phyloP scores from a whole-genome alignment of 208 protist species.

The Trypanosoma melophagium region DNA sequence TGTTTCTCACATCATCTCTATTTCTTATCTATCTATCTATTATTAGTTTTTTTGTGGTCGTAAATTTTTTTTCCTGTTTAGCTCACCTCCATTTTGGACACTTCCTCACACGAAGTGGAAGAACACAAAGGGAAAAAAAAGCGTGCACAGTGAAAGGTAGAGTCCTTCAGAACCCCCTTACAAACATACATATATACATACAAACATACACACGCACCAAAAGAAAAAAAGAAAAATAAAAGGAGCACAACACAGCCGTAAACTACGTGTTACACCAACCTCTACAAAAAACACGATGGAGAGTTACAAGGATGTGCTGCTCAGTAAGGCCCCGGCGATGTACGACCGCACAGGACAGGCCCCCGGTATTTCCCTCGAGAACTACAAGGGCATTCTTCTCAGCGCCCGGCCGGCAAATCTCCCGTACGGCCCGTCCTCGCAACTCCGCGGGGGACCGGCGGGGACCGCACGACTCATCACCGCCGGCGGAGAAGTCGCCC shows the following conservation, averaged over 20 bases:
- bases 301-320: conserved; percentile 88
- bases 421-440: conserved; percentile 8
- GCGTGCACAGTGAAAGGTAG: neutral
- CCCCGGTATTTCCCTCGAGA: conserved; percentile 69
- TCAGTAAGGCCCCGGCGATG: conserved; percentile 84
- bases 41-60: too few species aligned
- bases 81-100: neutral
- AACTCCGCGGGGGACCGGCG: conserved; percentile 20
- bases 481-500: conserved; percentile 5
- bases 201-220: too few species aligned
- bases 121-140: neutral
- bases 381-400: conserved; percentile 92
- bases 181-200: too few species aligned
- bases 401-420: conserved; percentile 71
- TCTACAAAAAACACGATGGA: conserved; percentile 45
- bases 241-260: too few species aligned
- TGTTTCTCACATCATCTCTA: too few species aligned
- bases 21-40: too few species aligned
- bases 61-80: conserved; percentile 4
- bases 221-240: neutral
- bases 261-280: too few species aligned
- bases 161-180: too few species aligned
- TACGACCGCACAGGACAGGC: conserved; percentile 43
- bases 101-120: neutral
- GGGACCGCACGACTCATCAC: conserved; percentile 6